Evolutionary conservation across 345 rosid species (phyloP), one percentile per base, ranked within the genome.

Genomic region (Garcia nutans): DNA sequence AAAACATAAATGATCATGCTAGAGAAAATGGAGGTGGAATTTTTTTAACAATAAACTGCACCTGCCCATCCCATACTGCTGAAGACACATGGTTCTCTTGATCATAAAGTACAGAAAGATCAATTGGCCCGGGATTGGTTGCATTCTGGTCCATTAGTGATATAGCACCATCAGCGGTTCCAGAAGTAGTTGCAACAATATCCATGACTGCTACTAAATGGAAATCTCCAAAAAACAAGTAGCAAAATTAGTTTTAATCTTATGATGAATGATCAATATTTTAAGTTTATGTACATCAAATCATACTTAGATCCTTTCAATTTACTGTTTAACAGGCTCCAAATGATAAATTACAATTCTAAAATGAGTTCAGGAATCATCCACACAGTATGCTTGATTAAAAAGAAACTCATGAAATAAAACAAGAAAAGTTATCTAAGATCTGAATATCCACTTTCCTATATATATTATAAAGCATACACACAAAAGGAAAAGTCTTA

Each of bases 91-190:
- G 80, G 12, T 77, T 74, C 31, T 77, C 75, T 57, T 77, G 80
- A 28, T 77, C 80, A 65, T 77, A 91, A 20, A 94, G 92, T 20
- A 87, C 84, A 10, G 82, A 82, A 66, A 78, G 72, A 73, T 84
- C 87, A 68, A 80, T 7, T 10, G 88, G 87, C 16, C 87, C 87
- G 4, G 86, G 86, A 49, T 78, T 68, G 8, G 5, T 69, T 24
- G 23, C 60, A 15, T 69, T 54, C 44, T 50, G 59, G 20, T 69
- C 72, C 59, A 69, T 69, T 9, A 69, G 22, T 16, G 42, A 50
- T 15, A 69, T 50, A 16, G 45, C 16, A 54, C 60, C 72, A 69
- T 69, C 72, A 69, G 44, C 60, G 7, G 24, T 41, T 54, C 37
- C 72, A 26, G 16, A 50, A 52, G 24, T 69, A 42, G 60, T 19